Base-by-base conservation (phyloP, 345 rosid species). In the Rhizophora mangle region DNA sequence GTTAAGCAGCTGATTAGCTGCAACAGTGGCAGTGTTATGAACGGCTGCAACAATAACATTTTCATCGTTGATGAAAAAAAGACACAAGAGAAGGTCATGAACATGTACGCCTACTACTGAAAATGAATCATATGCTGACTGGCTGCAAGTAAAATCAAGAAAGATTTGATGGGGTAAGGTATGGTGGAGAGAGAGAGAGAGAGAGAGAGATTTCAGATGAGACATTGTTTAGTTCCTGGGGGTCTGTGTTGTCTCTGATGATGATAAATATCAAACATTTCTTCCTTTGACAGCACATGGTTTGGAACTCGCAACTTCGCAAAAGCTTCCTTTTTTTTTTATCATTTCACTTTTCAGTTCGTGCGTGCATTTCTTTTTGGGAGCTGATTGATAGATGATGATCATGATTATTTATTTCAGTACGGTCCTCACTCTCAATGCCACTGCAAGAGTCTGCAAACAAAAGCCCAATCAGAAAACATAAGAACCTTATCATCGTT, bases 141-240 rank as follows among this genome's bases (percentile, higher is more conserved):
- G 84, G 76, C 81, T 74, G 82, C 77, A 80, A 79, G 84, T 77
- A 85, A 83, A 60, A 80, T 80, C 84, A 80, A 62, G 83, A 61
- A 74, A 80, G 90, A 88, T 86, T 82, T 86, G 91, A 88, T 81
- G 86, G 87, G 88, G 86, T 83, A 82, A 82, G 96, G 86, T 67
- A 60, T 68, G 54, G 67, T 61, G 66, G 66, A 65, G 58, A 73
- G 74, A 67, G 59, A 22, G 65, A 53, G 74, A 27, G 67, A 36
- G 39, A 46, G 60, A 46, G 59, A 74, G 75, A 67, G 60, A 56
- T 62, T 43, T 74, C 47, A 72, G 71, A 76, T 37, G 72, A 54
- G 78, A 66, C 70, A 62, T 67, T 64, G 60, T 56, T 43, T 62
- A 71, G 79, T 80, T 80, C 43, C 60, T 79, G 72, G 80, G 80